phyloP scores from a whole-genome alignment of 2,329 filamentous ascomycete species.

The Drechslerella stenobrocha region DNA sequence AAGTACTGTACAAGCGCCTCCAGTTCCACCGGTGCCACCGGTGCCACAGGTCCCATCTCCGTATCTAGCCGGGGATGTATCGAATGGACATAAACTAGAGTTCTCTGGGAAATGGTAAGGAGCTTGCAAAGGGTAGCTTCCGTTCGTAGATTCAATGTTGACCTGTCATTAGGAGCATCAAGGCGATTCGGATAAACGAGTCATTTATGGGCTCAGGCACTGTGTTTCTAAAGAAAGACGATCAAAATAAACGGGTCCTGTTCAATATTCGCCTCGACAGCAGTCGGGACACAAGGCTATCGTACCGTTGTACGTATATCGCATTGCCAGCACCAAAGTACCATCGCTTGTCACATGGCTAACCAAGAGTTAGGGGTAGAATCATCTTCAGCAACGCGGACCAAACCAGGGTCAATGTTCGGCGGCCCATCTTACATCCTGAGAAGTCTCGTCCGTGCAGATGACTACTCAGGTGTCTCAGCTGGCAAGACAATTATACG shows the following conservation, averaged over 20 bases:
- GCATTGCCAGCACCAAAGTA: no score
- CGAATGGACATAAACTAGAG: conserved; percentile 32
- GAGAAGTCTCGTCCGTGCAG: conserved; percentile 37
- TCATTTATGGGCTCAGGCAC: conserved; percentile 38
- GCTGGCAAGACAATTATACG: conserved; percentile 22
- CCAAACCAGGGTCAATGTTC: conserved; percentile 43
- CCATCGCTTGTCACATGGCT: no score
- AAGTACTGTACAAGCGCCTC: background rate
- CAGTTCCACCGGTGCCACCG: conserved; percentile 8
- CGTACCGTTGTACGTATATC: conserved; percentile 36
- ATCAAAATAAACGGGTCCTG: conserved; percentile 22
- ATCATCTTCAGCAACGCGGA: conserved; percentile 37
- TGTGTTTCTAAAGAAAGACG: conserved; percentile 33
- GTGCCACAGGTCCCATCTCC: background rate
- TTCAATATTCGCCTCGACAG: conserved; percentile 31
- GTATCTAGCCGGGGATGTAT: conserved; percentile 5
- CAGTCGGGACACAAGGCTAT: conserved; percentile 36
- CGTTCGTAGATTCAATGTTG: no score
- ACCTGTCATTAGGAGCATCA: conserved; percentile 19
- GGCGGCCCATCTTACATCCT: conserved; percentile 37
- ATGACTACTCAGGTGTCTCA: conserved; percentile 29
- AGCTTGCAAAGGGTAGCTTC: no score
- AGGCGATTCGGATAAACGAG: conserved; percentile 31
- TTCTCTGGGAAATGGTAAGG: conserved; percentile 44
- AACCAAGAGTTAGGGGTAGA: conserved; percentile 29